Conservation (phyloP, 2,329 filamentous ascomycete genomes). For the Fusarium neocosmosporiellum region DNA sequence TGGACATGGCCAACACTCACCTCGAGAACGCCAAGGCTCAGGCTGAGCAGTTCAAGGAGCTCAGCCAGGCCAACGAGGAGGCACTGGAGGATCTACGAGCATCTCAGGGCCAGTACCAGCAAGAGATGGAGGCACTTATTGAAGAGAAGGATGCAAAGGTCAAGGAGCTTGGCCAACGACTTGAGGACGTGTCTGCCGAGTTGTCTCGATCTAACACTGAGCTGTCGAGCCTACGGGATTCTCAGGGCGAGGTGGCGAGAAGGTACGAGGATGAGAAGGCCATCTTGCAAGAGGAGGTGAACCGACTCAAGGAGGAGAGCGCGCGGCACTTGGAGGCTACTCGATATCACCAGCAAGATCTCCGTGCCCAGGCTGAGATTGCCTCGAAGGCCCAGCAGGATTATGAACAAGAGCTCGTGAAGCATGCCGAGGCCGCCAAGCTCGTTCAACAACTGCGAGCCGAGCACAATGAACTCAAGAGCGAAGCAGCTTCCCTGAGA, state of each 20-base stretch:
- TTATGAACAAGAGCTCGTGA: conserved; percentile 93
- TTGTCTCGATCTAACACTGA: conserved; percentile 85
- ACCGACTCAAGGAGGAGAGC: conserved; percentile 84
- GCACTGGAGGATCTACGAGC: conserved; percentile 82
- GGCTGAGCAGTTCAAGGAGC: conserved; percentile 87
- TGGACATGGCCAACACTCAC: conserved; percentile 84
- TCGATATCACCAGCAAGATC: conserved; percentile 88
- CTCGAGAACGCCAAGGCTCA: conserved; percentile 84
- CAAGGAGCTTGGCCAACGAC: conserved; percentile 82
- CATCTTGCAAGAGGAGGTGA: conserved; percentile 81
- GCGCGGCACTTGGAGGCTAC: conserved; percentile 83
- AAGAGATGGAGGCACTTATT: conserved; percentile 82
- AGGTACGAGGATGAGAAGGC: conserved; percentile 85
- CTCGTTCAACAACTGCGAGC: conserved; percentile 80
- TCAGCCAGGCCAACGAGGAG: conserved; percentile 89
- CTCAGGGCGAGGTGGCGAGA: conserved; percentile 78
- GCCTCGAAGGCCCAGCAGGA: conserved; percentile 93
- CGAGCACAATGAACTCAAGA: conserved; percentile 85
- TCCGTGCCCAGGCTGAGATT: conserved; percentile 93
- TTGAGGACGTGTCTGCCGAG: conserved; percentile 86
- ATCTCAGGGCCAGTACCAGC: conserved; percentile 86
- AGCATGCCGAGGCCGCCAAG: conserved; percentile 95
- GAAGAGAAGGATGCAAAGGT: conserved; percentile 83
- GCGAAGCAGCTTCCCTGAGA: conserved; percentile 78
- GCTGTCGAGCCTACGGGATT: conserved; percentile 81